These are phyloP conservation scores for Helianthus annuus DNA, from an alignment of 129 eudicot species.

Conservation along the genomic window DNA sequence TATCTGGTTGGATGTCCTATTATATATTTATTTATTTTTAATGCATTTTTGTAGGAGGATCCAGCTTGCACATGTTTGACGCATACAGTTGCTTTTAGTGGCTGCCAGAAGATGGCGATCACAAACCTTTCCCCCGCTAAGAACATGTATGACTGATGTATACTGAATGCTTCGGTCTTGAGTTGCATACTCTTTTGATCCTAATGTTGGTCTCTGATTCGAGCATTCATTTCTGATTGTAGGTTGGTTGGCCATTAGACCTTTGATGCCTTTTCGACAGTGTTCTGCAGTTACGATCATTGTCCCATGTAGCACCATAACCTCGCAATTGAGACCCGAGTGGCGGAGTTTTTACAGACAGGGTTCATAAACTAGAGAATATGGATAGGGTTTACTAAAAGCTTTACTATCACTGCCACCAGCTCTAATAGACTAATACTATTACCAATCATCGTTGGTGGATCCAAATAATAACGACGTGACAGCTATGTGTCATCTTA, in stretches of 20 bases:
- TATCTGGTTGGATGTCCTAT: slow-evolving; percentile 22
- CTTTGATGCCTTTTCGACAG: slow-evolving; percentile 31
- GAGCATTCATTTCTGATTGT: slow-evolving; percentile 43
- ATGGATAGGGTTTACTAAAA: slow-evolving; percentile 14
- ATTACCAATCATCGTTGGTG: background rate
- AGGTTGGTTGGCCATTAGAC: slow-evolving; percentile 38
- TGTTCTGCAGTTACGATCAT: slow-evolving; percentile 23
- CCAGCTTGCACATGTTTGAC: slow-evolving; percentile 28
- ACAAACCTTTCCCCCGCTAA: slow-evolving; percentile 12
- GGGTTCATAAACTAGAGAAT: slow-evolving; percentile 20
- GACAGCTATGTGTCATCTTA: background rate
- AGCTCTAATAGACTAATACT: background rate
- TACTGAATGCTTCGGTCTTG: slow-evolving; percentile 24
- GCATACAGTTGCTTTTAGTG: slow-evolving; percentile 28
- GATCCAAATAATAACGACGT: background rate
- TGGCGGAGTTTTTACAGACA: slow-evolving; percentile 1
- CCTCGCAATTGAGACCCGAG: slow-evolving; percentile 9
- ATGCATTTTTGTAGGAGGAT: slow-evolving; percentile 43
- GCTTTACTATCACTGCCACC: slow-evolving; percentile 14
- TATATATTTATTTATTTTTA: slow-evolving; percentile 35
- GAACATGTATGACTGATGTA: slow-evolving; percentile 19
- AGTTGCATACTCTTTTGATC: slow-evolving; percentile 27
- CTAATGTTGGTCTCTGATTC: slow-evolving; percentile 36
- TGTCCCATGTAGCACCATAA: slow-evolving; percentile 23
- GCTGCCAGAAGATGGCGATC: slow-evolving; percentile 34